Evolutionary conservation across 371 early-diverging fungal genomes (phyloP), one percentile per base, ranked within the genome.

Genomic region (Catenaria anguillulae): DNA sequence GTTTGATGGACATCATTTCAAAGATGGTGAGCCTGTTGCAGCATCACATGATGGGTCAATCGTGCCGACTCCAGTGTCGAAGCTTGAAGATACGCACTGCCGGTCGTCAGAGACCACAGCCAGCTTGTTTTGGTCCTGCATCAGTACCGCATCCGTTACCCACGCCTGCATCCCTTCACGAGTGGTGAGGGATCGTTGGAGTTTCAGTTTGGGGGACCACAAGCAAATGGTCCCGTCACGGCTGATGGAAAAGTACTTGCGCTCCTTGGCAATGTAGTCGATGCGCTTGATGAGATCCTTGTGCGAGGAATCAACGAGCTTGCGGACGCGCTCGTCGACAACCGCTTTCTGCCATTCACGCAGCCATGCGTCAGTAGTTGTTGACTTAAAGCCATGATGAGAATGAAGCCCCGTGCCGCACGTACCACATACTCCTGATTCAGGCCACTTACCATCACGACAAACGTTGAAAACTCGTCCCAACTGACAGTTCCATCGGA

Each of bases 401-500:
- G n/a, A n/a, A n/a, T n/a, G n/a, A n/a, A n/a, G n/a, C n/a, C n/a
- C n/a, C n/a, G n/a, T n/a, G n/a, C n/a, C n/a, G n/a, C n/a, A n/a
- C n/a, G 50, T 45, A 70, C 71, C 56, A 61, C 54, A 56, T 74
- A 73, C 24, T 69, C 66, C 21, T 42, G 61, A 26, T 75, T 76
- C 63, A 73, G 68, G 2, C 70, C 62, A 8, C 74, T 76, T 24
- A 69, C 69, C 74, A 77, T 77, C 77, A 80, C 77, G 58, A 65
- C 60, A 56, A 75, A 80, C 2, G 74, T 73, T 0, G 76, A 73
- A 63, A 80, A 80, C 65, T 78, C 80, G 56, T 80, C 80, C 78
- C 78, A 80, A 48, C 71, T 71, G 29, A 80, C 71, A 5, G 74
- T 73, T 4, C 78, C 80, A 63, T 77, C 78, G 33, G 74, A 74